phyloP scores from a whole-genome alignment of 2,329 filamentous ascomycete species.

The Penicillium digitatum region DNA sequence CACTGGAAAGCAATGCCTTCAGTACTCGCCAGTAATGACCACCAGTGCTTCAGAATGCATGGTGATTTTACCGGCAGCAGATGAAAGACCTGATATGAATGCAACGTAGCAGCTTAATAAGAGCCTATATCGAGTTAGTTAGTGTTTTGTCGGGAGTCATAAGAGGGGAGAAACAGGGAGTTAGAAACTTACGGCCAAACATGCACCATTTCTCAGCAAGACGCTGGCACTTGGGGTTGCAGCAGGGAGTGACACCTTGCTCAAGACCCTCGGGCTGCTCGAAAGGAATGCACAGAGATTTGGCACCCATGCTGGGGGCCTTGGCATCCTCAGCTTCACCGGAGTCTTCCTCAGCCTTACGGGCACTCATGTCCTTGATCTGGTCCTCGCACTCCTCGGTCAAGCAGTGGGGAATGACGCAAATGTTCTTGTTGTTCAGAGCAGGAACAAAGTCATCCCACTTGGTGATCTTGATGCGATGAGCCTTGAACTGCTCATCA shows the following conservation, averaged over 20 bases:
- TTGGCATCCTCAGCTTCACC: conserved; percentile 71
- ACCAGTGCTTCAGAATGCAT: background rate
- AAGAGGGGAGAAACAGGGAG: conserved; percentile 9
- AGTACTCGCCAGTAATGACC: background rate
- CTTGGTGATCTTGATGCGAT: conserved; percentile 74
- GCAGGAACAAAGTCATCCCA: conserved; percentile 91
- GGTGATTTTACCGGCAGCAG: background rate
- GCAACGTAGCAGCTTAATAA: conserved; percentile 1
- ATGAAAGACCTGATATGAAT: background rate
- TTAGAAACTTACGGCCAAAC: conserved; percentile 67
- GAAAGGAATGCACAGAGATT: conserved; percentile 74
- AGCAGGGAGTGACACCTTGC: conserved; percentile 80
- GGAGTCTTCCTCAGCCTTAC: conserved; percentile 56
- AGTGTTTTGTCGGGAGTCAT: background rate
- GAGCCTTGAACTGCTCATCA: conserved; percentile 70
- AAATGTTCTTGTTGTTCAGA: conserved; percentile 86
- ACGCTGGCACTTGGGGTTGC: conserved; percentile 78
- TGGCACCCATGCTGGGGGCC: conserved; percentile 71
- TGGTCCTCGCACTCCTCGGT: conserved; percentile 82
- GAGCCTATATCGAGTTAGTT: conserved; percentile 1
- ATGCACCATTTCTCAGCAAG: conserved; percentile 83
- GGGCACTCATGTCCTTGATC: conserved; percentile 87
- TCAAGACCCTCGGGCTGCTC: conserved; percentile 79
- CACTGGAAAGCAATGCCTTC: background rate
- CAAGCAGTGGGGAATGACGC: conserved; percentile 86